Evolutionary conservation across 116 monocot genomes (phyloP).

Genomic region (Posidonia oceanica): DNA sequence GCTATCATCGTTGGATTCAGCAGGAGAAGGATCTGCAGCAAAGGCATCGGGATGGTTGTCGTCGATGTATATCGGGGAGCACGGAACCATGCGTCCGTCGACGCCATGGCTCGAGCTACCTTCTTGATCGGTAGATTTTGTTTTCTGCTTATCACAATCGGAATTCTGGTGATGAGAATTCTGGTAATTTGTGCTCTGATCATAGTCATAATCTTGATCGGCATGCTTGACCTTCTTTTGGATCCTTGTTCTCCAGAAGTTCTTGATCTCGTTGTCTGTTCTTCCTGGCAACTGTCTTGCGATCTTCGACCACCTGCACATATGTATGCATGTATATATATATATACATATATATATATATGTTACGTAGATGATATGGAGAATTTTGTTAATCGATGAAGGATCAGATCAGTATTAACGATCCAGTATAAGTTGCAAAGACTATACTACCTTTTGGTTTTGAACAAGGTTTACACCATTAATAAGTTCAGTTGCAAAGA

Average conservation of each 20-base stretch:
- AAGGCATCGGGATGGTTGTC: no score
- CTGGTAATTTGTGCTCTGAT: no score
- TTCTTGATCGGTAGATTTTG: neutral
- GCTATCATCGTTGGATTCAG: conserved; percentile 16
- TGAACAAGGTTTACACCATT: no score
- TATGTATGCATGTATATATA: neutral
- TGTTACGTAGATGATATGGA: no score
- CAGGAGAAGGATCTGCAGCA: neutral
- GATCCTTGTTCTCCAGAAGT: conserved; percentile 90
- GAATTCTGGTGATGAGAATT: neutral
- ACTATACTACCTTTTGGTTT: no score
- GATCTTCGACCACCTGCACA: conserved; percentile 86
- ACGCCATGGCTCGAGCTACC: neutral
- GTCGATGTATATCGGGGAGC: conserved; percentile 9
- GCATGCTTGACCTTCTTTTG: conserved; percentile 67
- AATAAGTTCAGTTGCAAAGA: no score
- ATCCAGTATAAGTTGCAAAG: no score
- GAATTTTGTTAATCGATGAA: no score
- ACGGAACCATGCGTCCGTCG: conserved; percentile 8
- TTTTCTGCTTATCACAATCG: neutral
- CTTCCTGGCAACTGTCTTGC: conserved; percentile 89
- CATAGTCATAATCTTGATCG: neutral
- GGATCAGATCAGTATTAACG: no score
- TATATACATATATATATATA: no score
- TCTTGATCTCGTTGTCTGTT: conserved; percentile 96